Evolutionary conservation across 305 asterid species (phyloP).

Genomic region (Solanum hybrid): DNA sequence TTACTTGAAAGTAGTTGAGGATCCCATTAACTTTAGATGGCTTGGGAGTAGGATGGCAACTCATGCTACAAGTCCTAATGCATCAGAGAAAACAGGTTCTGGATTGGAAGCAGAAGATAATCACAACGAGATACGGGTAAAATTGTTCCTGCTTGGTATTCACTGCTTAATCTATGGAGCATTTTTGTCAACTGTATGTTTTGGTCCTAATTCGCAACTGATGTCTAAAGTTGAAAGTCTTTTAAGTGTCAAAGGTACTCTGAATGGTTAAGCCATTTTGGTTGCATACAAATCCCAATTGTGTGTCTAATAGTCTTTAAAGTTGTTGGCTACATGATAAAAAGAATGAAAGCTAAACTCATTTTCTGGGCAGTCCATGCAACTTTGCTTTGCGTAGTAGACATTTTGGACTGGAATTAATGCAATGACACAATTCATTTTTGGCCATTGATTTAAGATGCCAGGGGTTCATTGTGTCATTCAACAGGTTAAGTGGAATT

Average conservation of each 20-base stretch:
- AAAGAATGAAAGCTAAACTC: not conserved
- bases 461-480: not conserved
- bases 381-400: not conserved
- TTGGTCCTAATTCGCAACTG: conserved; percentile 23
- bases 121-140: conserved; percentile 12
- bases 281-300: not conserved
- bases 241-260: not conserved
- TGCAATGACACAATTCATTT: not conserved
- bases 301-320: not conserved
- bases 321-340: not conserved
- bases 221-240: conserved; percentile 6
- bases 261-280: not conserved
- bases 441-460: not conserved
- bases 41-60: conserved; percentile 16
- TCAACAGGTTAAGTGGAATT: not conserved
- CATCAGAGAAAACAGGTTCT: not conserved
- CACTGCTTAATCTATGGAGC: conserved; percentile 56
- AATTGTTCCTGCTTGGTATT: conserved; percentile 28
- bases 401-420: not conserved
- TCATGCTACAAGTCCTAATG: not conserved
- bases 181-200: conserved; percentile 40
- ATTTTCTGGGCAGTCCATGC: not conserved
- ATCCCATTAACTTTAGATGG: conserved; percentile 37
- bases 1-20: conserved; percentile 31
- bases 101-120: conserved; percentile 10